A percentile compares a stretch with the other conserved stretches of the same genome.
These are phyloP conservation scores for Tylopilus plumbeoviolaceoides DNA, from an alignment of 768 basidiomycete genomes.

Conservation along the genomic window DNA sequence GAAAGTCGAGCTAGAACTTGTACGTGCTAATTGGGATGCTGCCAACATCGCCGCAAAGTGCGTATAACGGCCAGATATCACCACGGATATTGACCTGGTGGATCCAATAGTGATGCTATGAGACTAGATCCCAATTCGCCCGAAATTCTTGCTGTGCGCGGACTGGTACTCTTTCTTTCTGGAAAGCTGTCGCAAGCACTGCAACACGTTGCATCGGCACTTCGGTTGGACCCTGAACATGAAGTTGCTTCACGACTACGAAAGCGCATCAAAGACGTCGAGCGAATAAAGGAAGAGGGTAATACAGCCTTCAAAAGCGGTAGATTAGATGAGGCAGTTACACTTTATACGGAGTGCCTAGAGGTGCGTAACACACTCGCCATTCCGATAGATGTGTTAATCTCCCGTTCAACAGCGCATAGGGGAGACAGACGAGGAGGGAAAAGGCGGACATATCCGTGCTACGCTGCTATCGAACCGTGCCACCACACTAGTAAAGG, in stretches of 20 bases:
- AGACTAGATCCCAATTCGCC: constrained; percentile 70
- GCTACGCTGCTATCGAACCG: constrained; percentile 80
- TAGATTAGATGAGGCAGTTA: constrained; percentile 56
- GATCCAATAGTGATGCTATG: constrained; percentile 59
- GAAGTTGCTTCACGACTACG: constrained; percentile 65
- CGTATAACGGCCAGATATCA: constrained; percentile 24
- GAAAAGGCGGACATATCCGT: constrained; percentile 74
- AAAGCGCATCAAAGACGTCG: constrained; percentile 78
- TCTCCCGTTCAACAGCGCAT: constrained; percentile 44
- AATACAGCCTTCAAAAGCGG: constrained; percentile 69
- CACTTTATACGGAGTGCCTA: constrained; percentile 68
- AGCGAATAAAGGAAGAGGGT: constrained; percentile 81
- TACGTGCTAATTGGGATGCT: constrained; percentile 66
- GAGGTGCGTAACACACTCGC: constrained; percentile 41
- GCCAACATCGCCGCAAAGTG: constrained; percentile 74
- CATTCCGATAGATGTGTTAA: background rate
- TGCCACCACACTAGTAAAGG: constrained; percentile 78
- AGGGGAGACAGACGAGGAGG: constrained; percentile 65
- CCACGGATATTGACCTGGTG: constrained; percentile 2
- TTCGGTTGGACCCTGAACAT: constrained; percentile 76
- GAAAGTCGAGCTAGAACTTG: constrained; percentile 75
- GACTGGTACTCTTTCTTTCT: constrained; percentile 70
- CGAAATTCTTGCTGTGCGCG: constrained; percentile 74
- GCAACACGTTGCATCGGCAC: constrained; percentile 65
- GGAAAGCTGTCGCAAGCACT: constrained; percentile 69